These are phyloP conservation scores for Mycena pura DNA, from an alignment of 768 basidiomycete genomes.

Conservation along the genomic window DNA sequence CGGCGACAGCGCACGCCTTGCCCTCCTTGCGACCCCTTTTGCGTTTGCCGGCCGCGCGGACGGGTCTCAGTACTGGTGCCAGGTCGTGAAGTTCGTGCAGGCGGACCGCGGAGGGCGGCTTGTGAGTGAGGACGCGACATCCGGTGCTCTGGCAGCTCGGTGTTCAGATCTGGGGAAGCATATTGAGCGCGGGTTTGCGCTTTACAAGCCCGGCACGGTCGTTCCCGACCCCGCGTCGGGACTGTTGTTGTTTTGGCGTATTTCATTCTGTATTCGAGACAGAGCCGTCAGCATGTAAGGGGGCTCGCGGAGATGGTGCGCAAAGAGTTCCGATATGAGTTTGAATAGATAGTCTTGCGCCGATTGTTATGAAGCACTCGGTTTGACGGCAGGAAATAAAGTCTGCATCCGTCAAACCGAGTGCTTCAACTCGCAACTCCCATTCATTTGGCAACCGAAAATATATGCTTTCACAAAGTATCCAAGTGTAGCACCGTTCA, in stretches of 20 bases:
- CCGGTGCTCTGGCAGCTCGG: constrained; percentile 3
- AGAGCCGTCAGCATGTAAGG: constrained; percentile 7
- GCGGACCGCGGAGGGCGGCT: constrained; percentile 10
- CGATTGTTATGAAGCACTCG: too few species aligned
- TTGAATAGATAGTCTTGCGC: not conserved
- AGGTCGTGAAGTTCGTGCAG: constrained; percentile 22
- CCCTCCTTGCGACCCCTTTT: constrained; percentile 4
- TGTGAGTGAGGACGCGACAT: not conserved
- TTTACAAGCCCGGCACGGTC: constrained; percentile 6
- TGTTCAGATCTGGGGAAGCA: not conserved
- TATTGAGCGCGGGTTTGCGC: not conserved
- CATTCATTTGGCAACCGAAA: too few species aligned
- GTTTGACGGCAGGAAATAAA: too few species aligned
- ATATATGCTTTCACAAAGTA: too few species aligned
- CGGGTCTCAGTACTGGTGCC: constrained; percentile 20
- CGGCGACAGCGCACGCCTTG: constrained; percentile 4
- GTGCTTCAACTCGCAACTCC: too few species aligned
- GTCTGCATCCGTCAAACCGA: too few species aligned
- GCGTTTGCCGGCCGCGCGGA: constrained; percentile 1
- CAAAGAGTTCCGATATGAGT: constrained; percentile 10
- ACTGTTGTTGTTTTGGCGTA: constrained; percentile 15
- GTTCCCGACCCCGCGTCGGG: constrained; percentile 19
- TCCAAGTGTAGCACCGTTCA: too few species aligned
- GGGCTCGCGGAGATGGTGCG: constrained; percentile 12
- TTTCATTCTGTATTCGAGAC: constrained; percentile 10